Evolutionary conservation across 2,329 filamentous ascomycete species (phyloP), one percentile per base, ranked within the genome.

Genomic region (Celoporthe dispersa): DNA sequence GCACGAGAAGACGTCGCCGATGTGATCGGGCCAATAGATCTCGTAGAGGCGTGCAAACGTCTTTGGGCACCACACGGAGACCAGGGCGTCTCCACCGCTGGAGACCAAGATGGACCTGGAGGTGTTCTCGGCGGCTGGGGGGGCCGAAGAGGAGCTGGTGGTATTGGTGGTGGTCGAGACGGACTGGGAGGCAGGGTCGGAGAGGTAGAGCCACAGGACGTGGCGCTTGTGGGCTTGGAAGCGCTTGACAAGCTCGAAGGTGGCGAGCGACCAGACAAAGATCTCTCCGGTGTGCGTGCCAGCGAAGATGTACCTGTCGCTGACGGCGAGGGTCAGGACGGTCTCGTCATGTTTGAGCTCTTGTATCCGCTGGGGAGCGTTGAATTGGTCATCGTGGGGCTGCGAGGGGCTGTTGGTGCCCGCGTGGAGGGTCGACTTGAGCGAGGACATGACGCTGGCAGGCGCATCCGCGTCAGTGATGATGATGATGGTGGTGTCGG

Each of bases 1-100:
- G n/a, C 97, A 91, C 75, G 94, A 97, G 79, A 98, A 98, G 70
- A 99, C 90, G 81, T 99, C 96, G 71, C 96, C 96, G 55, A 97
- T 92, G 75, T 98, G 96, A 80, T 97, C 95, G 64, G 91, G 91
- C 73, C 94, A 97, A 83, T 97, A 97, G 72, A 98, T 92, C 73
- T 96, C 94, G 82, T 94, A 96, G 0, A 96, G 85, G 37, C 92
- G 90, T 68, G 87, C 87, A 79, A 97, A 90, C 7, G 89, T 91
- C 59, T 84, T 86, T 1, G 94, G 92, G 75, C 90, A 91, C 96
- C 96, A 99, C 57, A 97, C 93, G 79, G 97, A 98, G 77, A 98
- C 91, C 70, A 98, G 92, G 1, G 95, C 93, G 77, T 99, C 96
- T 74, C 94, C 94, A 12, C 94, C 95, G 75, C 92, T 97, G 14